These are phyloP conservation scores for Mycena rebaudengoi DNA, from an alignment of 768 basidiomycete genomes.

Conservation along the genomic window DNA sequence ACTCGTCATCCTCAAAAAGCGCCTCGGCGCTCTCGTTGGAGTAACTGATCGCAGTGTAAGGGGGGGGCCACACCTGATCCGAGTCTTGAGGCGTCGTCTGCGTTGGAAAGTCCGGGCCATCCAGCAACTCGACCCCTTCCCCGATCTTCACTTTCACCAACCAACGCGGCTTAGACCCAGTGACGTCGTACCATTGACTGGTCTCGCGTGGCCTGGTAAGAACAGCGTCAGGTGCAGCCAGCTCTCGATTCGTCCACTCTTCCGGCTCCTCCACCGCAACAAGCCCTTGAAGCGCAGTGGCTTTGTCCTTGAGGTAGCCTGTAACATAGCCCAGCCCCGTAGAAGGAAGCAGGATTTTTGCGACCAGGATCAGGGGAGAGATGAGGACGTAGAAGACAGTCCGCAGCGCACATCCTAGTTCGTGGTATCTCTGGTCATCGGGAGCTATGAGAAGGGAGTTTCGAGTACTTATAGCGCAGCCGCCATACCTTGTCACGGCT, in stretches of 20 bases:
- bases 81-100: too few relatives aligned
- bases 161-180: neutral
- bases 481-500: neutral
- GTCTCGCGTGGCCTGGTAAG: neutral
- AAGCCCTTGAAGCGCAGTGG: too few relatives aligned
- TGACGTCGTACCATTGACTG: neutral
- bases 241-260: neutral
- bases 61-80: neutral
- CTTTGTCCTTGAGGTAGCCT: neutral
- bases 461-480: neutral
- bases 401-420: neutral
- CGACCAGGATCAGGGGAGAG: neutral
- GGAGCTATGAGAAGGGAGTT: neutral
- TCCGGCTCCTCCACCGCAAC: too few relatives aligned
- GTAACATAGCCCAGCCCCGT: neutral
- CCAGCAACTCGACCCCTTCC: neutral
- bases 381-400: neutral
- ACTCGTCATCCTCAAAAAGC: neutral
- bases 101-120: neutral
- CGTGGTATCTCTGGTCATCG: neutral
- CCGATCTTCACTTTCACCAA: neutral
- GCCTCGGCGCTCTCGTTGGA: neutral
- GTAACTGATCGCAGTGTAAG: neutral
- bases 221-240: neutral
- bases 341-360: neutral